These are phyloP conservation scores for Globisporangium paddicum DNA, from an alignment of 352 stramenopile genomes.

Conservation along the genomic window DNA sequence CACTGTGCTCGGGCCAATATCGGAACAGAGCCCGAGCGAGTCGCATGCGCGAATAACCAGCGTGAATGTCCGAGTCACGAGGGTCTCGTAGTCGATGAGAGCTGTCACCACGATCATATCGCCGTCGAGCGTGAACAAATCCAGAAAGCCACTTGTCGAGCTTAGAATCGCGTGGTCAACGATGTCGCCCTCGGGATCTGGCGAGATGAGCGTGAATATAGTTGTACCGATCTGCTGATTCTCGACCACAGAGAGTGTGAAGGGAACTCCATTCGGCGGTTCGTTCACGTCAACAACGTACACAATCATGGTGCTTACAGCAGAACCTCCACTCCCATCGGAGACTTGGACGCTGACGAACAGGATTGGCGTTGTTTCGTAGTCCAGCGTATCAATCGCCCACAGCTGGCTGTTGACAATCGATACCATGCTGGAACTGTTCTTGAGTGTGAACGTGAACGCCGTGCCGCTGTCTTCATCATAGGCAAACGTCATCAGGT, in stretches of 20 bases:
- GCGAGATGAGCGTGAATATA: slow-evolving; percentile 16
- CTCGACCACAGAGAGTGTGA: slow-evolving; percentile 27
- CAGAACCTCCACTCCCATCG: slow-evolving; percentile 17
- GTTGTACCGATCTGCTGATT: slow-evolving; percentile 28
- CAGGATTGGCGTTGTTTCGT: slow-evolving; percentile 1
- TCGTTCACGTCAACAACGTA: slow-evolving; percentile 30
- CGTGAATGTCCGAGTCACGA: slow-evolving; percentile 18
- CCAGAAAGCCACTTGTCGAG: slow-evolving; percentile 5
- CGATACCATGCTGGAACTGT: slow-evolving; percentile 3
- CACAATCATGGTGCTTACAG: slow-evolving; percentile 16
- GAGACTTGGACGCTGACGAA: slow-evolving; percentile 20
- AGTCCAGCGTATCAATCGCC: slow-evolving; percentile 1
- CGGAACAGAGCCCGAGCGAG: slow-evolving; percentile 28
- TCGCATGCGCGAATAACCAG: slow-evolving; percentile 34
- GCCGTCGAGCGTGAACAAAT: slow-evolving; percentile 6
- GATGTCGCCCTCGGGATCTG: slow-evolving; percentile 37
- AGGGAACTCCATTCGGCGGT: slow-evolving; percentile 17
- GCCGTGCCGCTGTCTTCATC: slow-evolving; percentile 40
- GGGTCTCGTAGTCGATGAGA: slow-evolving; percentile 6
- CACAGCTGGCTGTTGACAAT: slow-evolving; percentile 4
- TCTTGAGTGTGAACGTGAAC: slow-evolving; percentile 26
- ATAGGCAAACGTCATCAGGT: slow-evolving; percentile 28
- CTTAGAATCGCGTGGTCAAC: slow-evolving; percentile 11
- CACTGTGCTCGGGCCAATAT: slow-evolving; percentile 34
- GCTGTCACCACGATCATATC: not conserved